These are phyloP conservation scores for Plasmodium gonderi DNA, from an alignment of 169 alveolate genomes.

Conservation along the genomic window DNA sequence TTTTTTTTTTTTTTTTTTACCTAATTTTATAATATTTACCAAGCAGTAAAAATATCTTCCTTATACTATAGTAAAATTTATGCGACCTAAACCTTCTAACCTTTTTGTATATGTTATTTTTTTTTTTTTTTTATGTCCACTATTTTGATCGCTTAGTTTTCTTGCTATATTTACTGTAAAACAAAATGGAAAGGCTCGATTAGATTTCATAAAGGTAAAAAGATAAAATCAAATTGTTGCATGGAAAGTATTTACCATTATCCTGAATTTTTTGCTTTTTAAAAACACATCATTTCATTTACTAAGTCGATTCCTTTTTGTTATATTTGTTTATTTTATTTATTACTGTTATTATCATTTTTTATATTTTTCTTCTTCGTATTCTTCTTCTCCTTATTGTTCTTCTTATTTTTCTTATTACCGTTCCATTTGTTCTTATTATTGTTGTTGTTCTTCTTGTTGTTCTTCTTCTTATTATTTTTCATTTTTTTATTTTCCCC, in stretches of 20 bases:
- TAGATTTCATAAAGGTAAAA: slow-evolving; percentile 89
- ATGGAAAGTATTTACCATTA: not conserved
- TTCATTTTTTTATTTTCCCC: not conserved
- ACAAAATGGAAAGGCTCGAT: slow-evolving; percentile 88
- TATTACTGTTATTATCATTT: too few species aligned
- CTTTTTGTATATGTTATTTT: not conserved
- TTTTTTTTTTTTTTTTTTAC: not conserved
- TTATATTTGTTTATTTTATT: too few species aligned
- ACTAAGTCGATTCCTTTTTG: too few species aligned
- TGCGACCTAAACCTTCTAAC: not conserved
- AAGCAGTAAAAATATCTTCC: not conserved
- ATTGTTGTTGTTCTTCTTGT: not conserved
- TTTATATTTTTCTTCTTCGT: too few species aligned
- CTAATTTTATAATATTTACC: not conserved
- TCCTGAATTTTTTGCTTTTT: not conserved
- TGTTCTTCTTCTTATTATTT: not conserved
- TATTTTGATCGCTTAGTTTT: slow-evolving; percentile 75
- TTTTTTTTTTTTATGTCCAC: not conserved
- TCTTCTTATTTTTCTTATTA: too few species aligned
- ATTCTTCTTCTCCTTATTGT: too few species aligned
- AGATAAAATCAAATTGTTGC: not conserved
- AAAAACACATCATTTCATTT: too few species aligned
- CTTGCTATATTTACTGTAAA: slow-evolving; percentile 91
- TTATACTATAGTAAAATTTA: not conserved
- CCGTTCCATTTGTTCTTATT: too few species aligned